Evolutionary conservation across 768 basidiomycete species (phyloP).

Genomic region (Auriculariales sp.): DNA sequence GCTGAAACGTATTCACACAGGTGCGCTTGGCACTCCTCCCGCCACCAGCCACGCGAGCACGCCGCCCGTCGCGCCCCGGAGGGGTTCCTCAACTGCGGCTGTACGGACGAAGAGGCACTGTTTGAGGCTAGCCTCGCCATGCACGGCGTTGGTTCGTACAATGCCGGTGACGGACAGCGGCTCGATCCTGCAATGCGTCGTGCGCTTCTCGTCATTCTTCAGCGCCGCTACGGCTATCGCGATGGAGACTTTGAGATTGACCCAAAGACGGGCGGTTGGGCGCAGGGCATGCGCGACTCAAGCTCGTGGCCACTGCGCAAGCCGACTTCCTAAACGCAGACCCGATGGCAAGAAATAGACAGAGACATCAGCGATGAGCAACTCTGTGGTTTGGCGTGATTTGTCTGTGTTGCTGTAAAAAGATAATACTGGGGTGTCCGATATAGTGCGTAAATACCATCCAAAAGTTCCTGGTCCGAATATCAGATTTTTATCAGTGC

Average conservation of each 20-base stretch:
- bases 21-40: conserved; percentile 86
- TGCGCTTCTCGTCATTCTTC: conserved; percentile 56
- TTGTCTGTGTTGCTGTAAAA: too few relatives aligned
- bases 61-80: conserved; percentile 71
- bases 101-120: conserved; percentile 69
- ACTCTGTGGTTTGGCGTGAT: too few relatives aligned
- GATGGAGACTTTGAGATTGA: conserved; percentile 81
- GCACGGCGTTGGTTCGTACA: conserved; percentile 68
- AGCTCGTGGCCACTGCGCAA: too few relatives aligned
- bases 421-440: too few relatives aligned
- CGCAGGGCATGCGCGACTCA: too few relatives aligned
- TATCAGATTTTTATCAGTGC: too few relatives aligned
- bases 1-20: too few relatives aligned
- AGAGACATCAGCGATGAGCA: too few relatives aligned
- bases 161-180: conserved; percentile 60
- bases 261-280: conserved; percentile 49
- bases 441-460: too few relatives aligned
- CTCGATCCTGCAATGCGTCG: conserved; percentile 83
- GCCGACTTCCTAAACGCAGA: too few relatives aligned
- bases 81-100: conserved; percentile 74
- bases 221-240: conserved; percentile 60
- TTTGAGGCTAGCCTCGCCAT: conserved; percentile 76
- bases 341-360: too few relatives aligned
- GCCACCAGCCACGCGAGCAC: conserved; percentile 61
- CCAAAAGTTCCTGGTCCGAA: too few relatives aligned